Evolutionary conservation across 495 filamentous ascomycete species (phyloP), one percentile per base, ranked within the genome.

Genomic region (Aspergillus bridgeri): DNA sequence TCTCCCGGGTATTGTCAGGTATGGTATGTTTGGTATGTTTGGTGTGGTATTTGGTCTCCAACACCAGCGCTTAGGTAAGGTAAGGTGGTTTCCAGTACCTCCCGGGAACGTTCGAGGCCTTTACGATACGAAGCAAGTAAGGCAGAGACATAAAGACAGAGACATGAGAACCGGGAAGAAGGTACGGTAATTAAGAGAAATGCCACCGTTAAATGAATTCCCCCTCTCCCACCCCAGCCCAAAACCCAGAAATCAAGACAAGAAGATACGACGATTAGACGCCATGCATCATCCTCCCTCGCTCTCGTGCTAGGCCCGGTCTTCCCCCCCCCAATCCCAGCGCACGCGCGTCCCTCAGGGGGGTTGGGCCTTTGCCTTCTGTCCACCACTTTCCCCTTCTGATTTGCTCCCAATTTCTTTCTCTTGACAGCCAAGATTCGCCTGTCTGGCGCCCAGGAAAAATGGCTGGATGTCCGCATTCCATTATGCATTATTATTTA

Each of bases 281-380:
- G 17, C 42, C 43, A 46, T 46, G n/a, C 17, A 46, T 18, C 6
- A 46, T 9, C 25, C 43, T 46, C n/a, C 13, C 20, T 7, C 4
- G 6, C 22, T 47, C 45, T 47, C 45, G 19, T 51, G 20, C 25
- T 43, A 33, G 33, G 48, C 18, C 48, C 17, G 24, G 17, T 24
- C n/a, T 23, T 50, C 27, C 19, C 29, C 50, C 27, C 19, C 29
- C 50, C 29, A 47, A 5, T 47, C 45, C 45, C 18, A 51, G 56
- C 60, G 60, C 57, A 67, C 62, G 63, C 69, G 67, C 61, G 66
- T 64, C 64, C 43, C 57, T 52, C 23, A 42, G 58, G 59, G 61
- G 62, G 58, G 52, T 47, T 45, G 53, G 54, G 69, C 63, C 68
- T 58, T 56, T 48, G 46, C 51, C 44, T 51, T 48, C 53, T 48